Evolutionary conservation across 2,329 filamentous ascomycete species (phyloP).

Genomic region (Calonectria ilicicola): DNA sequence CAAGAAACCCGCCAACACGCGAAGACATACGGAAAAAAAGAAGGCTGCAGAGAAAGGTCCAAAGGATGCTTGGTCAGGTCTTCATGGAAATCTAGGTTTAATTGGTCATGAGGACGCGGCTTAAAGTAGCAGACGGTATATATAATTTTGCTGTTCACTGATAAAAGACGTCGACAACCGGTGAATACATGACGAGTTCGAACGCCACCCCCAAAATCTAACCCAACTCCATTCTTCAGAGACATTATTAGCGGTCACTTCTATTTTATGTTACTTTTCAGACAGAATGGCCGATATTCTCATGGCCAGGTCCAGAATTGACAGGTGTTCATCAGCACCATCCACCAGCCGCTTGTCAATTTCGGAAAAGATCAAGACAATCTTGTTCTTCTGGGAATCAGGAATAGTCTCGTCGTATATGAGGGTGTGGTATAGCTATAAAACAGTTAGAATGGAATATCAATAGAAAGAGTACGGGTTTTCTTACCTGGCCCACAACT

Average conservation of each 20-base stretch:
- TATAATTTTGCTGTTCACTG: constrained; percentile 14
- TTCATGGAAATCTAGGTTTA: constrained; percentile 67
- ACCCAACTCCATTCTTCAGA: constrained; percentile 37
- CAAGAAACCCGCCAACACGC: constrained; percentile 34
- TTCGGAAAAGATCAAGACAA: constrained; percentile 91
- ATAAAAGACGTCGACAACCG: constrained; percentile 29
- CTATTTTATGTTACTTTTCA: constrained; percentile 48
- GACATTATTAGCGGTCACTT: constrained; percentile 6
- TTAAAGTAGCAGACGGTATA: constrained; percentile 28
- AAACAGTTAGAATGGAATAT: constrained; percentile 20
- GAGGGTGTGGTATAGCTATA: constrained; percentile 82
- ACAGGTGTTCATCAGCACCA: constrained; percentile 94
- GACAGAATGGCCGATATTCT: constrained; percentile 81
- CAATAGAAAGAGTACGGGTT: neutral
- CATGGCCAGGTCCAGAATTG: constrained; percentile 86
- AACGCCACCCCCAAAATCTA: constrained; percentile 39
- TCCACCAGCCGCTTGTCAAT: constrained; percentile 95
- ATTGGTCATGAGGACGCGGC: constrained; percentile 53
- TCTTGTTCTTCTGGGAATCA: constrained; percentile 89
- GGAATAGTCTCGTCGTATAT: constrained; percentile 87
- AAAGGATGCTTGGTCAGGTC: constrained; percentile 61
- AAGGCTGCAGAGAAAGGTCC: constrained; percentile 38
- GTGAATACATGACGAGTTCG: constrained; percentile 33
- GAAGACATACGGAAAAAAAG: constrained; percentile 44
- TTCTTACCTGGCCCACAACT: constrained; percentile 79